Evolutionary conservation across 108 stramenopile genomes (phyloP).

Genomic region (Discostella stelligeroides): DNA sequence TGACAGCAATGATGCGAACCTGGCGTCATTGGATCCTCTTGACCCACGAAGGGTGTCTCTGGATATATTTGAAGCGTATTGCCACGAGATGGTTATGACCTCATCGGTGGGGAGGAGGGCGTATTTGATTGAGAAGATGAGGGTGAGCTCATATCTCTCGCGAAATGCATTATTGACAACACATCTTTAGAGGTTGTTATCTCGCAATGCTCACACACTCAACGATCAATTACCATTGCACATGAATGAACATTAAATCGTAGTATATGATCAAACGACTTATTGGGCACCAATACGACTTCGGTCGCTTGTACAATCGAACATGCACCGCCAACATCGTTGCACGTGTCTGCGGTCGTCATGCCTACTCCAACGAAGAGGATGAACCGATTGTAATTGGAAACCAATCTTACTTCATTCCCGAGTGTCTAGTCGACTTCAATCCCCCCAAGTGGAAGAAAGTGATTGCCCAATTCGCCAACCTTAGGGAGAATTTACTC

Average conservation of each 20-base stretch:
- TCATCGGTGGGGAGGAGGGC: constrained; percentile 31
- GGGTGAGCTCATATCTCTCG: constrained; percentile 27
- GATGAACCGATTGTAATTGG: background rate
- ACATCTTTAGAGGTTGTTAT: background rate
- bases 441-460: constrained; percentile 30
- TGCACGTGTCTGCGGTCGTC: constrained; percentile 36
- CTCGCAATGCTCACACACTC: background rate
- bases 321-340: constrained; percentile 34
- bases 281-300: constrained; percentile 40
- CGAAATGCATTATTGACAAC: background rate
- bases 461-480: constrained; percentile 26
- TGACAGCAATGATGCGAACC: background rate
- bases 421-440: constrained; percentile 34
- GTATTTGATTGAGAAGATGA: constrained; percentile 39
- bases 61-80: constrained; percentile 49
- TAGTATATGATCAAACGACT: constrained; percentile 46
- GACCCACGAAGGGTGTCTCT: constrained; percentile 45
- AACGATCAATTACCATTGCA: background rate
- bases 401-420: background rate
- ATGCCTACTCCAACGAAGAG: constrained; percentile 19
- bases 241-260: background rate
- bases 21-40: constrained; percentile 40
- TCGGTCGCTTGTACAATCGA: constrained; percentile 44
- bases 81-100: constrained; percentile 44
- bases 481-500: constrained; percentile 25